These are phyloP conservation scores for Camellia japonica DNA, from an alignment of 148 eudicot genomes.

Conservation along the genomic window DNA sequence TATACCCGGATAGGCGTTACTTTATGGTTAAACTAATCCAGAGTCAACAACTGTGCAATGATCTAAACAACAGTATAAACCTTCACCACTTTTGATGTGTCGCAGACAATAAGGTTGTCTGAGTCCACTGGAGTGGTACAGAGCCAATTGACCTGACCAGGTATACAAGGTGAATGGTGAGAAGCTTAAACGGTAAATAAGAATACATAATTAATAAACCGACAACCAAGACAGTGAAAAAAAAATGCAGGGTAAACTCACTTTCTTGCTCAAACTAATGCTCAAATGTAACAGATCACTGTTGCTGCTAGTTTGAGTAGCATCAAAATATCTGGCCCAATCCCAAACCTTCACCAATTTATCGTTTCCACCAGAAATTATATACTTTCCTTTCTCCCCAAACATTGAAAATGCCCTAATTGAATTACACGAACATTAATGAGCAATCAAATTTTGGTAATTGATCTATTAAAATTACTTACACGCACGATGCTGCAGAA, in stretches of 20 bases:
- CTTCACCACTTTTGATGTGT: constrained; percentile 90
- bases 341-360: constrained; percentile 90
- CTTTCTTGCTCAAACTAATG: constrained; percentile 68
- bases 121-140: constrained; percentile 91
- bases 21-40: background rate
- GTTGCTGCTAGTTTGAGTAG: constrained; percentile 35
- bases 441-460: background rate
- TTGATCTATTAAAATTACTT: constrained; percentile 29
- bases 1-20: background rate
- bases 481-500: constrained; percentile 92
- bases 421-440: constrained; percentile 6
- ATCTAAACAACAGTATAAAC: constrained; percentile 64
- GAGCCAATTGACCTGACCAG: constrained; percentile 82
- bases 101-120: constrained; percentile 88
- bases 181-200: constrained; percentile 2
- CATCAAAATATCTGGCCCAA: constrained; percentile 53
- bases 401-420: constrained; percentile 81
- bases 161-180: constrained; percentile 6
- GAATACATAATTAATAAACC: background rate
- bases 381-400: constrained; percentile 86
- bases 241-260: constrained; percentile 27
- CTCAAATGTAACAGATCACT: constrained; percentile 35
- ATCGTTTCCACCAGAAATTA: constrained; percentile 91
- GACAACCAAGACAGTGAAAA: background rate
- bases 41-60: background rate